Conservation (phyloP, 768 basidiomycete genomes). For the Leucosporidium yakuticum region DNA sequence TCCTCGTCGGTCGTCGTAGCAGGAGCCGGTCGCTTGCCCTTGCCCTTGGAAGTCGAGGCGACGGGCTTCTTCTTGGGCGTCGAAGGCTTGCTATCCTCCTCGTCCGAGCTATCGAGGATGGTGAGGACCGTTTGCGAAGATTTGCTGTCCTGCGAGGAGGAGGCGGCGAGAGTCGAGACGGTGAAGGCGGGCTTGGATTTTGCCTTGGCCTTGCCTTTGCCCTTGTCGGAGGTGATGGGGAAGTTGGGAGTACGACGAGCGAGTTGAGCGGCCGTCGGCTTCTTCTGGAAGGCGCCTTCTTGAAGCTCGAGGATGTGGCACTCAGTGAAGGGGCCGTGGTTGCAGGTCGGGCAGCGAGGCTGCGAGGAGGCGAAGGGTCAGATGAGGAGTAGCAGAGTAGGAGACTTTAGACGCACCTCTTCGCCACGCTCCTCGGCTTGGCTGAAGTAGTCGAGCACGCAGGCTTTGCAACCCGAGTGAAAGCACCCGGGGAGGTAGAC, state of each 20-base stretch:
- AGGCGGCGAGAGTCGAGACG: too few species aligned
- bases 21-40: too few species aligned
- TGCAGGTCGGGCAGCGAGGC: constrained; percentile 68
- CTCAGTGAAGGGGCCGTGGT: constrained; percentile 39
- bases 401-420: constrained; percentile 44
- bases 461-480: constrained; percentile 86
- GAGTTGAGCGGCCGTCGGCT: not conserved
- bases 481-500: constrained; percentile 49
- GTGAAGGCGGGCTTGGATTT: constrained; percentile 7
- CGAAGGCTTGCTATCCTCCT: not conserved
- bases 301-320: constrained; percentile 41
- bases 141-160: too few species aligned
- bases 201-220: constrained; percentile 6
- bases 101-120: constrained; percentile 1
- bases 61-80: not conserved
- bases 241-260: too few species aligned
- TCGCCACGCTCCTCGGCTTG: constrained; percentile 64
- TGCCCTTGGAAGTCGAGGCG: too few species aligned
- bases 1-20: not conserved
- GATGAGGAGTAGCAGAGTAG: not conserved
- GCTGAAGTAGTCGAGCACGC: constrained; percentile 67
- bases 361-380: not conserved
- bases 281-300: constrained; percentile 45
- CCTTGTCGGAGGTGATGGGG: not conserved
- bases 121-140: too few species aligned